Percentiles rank a stretch among this genome's conserved stretches.
Evolutionary conservation across 2,329 filamentous ascomycete genomes (phyloP).

Genomic region (Cladosporium sp.): DNA sequence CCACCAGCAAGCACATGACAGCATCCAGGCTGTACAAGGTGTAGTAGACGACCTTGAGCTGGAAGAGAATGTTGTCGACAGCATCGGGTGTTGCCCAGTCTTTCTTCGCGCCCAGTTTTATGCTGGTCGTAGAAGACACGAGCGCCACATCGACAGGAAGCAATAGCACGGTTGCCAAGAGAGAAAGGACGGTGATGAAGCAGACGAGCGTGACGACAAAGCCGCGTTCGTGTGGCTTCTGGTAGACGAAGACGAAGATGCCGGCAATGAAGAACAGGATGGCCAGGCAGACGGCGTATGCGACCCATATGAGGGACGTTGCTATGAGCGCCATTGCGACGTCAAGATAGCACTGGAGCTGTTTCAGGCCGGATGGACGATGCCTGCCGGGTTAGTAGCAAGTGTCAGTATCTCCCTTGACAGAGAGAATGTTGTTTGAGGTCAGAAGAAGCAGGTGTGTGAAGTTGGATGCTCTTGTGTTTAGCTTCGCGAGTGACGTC

Average conservation of each 20-base stretch:
- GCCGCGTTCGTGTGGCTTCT: slow-evolving; percentile 81
- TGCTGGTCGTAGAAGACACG: slow-evolving; percentile 79
- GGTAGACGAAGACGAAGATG: slow-evolving; percentile 88
- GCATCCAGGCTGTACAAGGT: slow-evolving; percentile 88
- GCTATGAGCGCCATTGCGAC: slow-evolving; percentile 66
- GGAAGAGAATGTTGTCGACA: slow-evolving; percentile 72
- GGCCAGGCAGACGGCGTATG: slow-evolving; percentile 78
- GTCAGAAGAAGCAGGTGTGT: not conserved
- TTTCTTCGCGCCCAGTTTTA: slow-evolving; percentile 76
- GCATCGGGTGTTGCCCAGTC: slow-evolving; percentile 86
- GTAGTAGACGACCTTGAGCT: slow-evolving; percentile 88
- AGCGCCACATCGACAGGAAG: slow-evolving; percentile 94
- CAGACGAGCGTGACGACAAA: slow-evolving; percentile 76
- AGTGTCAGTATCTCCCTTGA: not conserved
- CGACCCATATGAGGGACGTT: slow-evolving; percentile 88
- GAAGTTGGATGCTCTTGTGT: no score
- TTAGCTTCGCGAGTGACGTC: no score
- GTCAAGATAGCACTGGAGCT: not conserved
- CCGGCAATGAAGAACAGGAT: slow-evolving; percentile 73
- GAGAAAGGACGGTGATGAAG: slow-evolving; percentile 78
- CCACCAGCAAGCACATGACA: slow-evolving; percentile 78
- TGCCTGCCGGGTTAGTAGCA: not conserved
- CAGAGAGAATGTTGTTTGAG: not conserved
- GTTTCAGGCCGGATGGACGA: not conserved
- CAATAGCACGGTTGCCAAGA: slow-evolving; percentile 88